phyloP scores from a whole-genome alignment of 768 basidiomycete genomes.

The Boletus rubropictus region DNA sequence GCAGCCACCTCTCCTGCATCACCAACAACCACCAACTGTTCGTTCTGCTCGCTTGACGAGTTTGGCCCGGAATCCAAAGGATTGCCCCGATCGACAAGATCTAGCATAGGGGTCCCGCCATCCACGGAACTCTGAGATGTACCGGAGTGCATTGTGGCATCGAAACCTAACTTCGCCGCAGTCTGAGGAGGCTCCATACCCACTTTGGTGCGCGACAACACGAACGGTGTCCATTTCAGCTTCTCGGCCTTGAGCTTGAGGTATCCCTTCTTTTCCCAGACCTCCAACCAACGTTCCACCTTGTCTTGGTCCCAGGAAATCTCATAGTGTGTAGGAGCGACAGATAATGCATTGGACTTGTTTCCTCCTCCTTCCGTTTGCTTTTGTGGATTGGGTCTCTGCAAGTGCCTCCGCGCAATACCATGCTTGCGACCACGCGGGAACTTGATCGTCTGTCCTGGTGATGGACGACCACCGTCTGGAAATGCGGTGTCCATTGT shows the following conservation, averaged over 20 bases:
- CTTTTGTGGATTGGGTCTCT: slow-evolving; percentile 47
- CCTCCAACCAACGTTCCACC: slow-evolving; percentile 58
- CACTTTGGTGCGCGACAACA: slow-evolving; percentile 47
- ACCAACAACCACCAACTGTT: slow-evolving; percentile 4
- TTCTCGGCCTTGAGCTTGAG: slow-evolving; percentile 71
- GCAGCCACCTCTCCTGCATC: slow-evolving; percentile 17
- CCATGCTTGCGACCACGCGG: slow-evolving; percentile 63
- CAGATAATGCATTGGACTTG: slow-evolving; percentile 46
- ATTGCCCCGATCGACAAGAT: slow-evolving; percentile 14
- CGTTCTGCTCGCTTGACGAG: slow-evolving; percentile 13
- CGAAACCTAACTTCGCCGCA: slow-evolving; percentile 12
- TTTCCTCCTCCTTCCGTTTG: slow-evolving; percentile 31
- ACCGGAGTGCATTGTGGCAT: slow-evolving; percentile 3
- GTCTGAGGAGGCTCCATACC: slow-evolving; percentile 26
- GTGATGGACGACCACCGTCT: slow-evolving; percentile 55
- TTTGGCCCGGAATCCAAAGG: slow-evolving; percentile 12
- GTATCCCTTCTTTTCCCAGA: slow-evolving; percentile 77
- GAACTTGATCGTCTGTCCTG: slow-evolving; percentile 74
- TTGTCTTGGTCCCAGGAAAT: slow-evolving; percentile 67
- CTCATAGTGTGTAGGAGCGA: slow-evolving; percentile 63
- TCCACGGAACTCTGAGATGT: slow-evolving; percentile 19
- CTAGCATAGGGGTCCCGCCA: slow-evolving; percentile 19
- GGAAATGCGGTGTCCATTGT: slow-evolving; percentile 42
- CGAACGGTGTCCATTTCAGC: slow-evolving; percentile 93
- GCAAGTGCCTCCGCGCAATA: slow-evolving; percentile 56